These are phyloP conservation scores for Rhododendron griersonianum DNA, from an alignment of 148 eudicot species.

Conservation along the genomic window DNA sequence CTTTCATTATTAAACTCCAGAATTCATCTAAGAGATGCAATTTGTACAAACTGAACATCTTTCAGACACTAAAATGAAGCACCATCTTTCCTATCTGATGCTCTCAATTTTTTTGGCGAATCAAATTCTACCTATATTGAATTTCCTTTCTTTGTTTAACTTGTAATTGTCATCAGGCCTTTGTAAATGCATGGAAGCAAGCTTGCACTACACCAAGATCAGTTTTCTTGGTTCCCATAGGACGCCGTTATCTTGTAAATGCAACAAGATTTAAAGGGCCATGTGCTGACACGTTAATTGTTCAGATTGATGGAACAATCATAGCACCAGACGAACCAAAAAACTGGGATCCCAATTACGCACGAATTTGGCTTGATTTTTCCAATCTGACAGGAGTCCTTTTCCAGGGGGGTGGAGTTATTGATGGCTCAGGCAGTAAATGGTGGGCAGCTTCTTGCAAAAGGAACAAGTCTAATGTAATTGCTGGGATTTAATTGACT, in stretches of 20 bases:
- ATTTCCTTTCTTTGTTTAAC: not conserved
- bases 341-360: slow-evolving; percentile 68
- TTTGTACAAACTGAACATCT: not conserved
- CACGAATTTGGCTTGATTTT: slow-evolving; percentile 71
- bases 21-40: not conserved
- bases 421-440: slow-evolving; percentile 96
- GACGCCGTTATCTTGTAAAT: slow-evolving; percentile 66
- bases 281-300: slow-evolving; percentile 49
- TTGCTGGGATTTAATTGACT: not conserved
- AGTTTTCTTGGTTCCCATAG: slow-evolving; percentile 76
- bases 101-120: not conserved
- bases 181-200: slow-evolving; percentile 71
- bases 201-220: slow-evolving; percentile 68
- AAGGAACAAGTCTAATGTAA: slow-evolving; percentile 87
- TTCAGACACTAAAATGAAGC: not conserved
- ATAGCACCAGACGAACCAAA: slow-evolving; percentile 85
- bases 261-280: slow-evolving; percentile 90
- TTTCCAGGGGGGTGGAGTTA: slow-evolving; percentile 84
- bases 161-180: slow-evolving; percentile 50
- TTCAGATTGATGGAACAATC: slow-evolving; percentile 86
- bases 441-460: slow-evolving; percentile 99
- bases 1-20: not conserved
- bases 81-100: not conserved
- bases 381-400: slow-evolving; percentile 51
- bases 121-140: slow-evolving; percentile 1